phyloP scores from a whole-genome alignment of 2,329 filamentous ascomycete species.

The Aureobasidium pullulans region DNA sequence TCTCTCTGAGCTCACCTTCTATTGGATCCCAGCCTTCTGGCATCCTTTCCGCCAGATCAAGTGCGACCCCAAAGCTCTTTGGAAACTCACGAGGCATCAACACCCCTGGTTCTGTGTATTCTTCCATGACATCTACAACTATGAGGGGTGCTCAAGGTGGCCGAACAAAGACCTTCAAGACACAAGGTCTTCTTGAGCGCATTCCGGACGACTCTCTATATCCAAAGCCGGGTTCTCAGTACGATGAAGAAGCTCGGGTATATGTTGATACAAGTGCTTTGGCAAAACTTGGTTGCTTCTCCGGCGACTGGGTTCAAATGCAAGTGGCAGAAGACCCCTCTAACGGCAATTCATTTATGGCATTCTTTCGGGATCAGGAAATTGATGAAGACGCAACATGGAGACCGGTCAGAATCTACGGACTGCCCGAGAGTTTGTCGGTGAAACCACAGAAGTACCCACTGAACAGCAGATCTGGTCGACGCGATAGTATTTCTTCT shows the following conservation, averaged over 20 bases:
- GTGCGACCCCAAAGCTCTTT: slow-evolving; percentile 71
- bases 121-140: slow-evolving; percentile 78
- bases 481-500: slow-evolving; percentile 50
- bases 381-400: slow-evolving; percentile 58
- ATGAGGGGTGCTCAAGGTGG: slow-evolving; percentile 61
- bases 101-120: slow-evolving; percentile 84
- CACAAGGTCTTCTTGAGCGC: slow-evolving; percentile 63
- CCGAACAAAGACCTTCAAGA: slow-evolving; percentile 74
- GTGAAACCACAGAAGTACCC: slow-evolving; percentile 47
- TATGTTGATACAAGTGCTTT: slow-evolving; percentile 85
- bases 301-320: slow-evolving; percentile 89
- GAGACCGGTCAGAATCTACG: slow-evolving; percentile 83
- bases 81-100: slow-evolving; percentile 67
- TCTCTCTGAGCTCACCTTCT: slow-evolving; percentile 74
- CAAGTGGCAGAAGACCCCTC: slow-evolving; percentile 68
- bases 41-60: slow-evolving; percentile 69
- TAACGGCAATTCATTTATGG: slow-evolving; percentile 18
- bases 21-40: slow-evolving; percentile 72
- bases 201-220: slow-evolving; percentile 76
- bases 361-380: slow-evolving; percentile 44
- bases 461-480: slow-evolving; percentile 41
- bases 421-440: slow-evolving; percentile 66
- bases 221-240: slow-evolving; percentile 73
- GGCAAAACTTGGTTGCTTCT: slow-evolving; percentile 89
- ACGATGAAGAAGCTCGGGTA: slow-evolving; percentile 77